phyloP scores from a whole-genome alignment of 306 rosid genomes.

The Canavalia ensiformis region DNA sequence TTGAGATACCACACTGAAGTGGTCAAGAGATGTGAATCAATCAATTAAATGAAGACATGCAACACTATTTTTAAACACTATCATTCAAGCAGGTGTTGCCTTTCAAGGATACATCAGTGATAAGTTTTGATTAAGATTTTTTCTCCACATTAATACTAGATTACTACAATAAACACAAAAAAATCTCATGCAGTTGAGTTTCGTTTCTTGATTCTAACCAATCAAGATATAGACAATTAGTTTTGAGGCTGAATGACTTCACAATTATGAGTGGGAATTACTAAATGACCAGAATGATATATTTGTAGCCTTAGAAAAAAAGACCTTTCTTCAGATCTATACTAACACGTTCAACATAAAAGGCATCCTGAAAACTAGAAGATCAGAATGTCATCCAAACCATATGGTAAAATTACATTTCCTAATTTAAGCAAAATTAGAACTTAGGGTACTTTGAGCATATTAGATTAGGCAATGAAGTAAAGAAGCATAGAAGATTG shows the following conservation, averaged over 20 bases:
- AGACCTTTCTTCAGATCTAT: not conserved
- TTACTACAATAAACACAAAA: not conserved
- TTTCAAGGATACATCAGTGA: not conserved
- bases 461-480: not conserved
- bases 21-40: not conserved
- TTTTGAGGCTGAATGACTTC: not conserved
- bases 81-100: conserved; percentile 9
- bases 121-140: not conserved
- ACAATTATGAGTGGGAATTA: conserved; percentile 3
- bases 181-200: not conserved
- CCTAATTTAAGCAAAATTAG: conserved; percentile 16
- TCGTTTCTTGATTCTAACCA: not conserved
- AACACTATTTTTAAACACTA: conserved; percentile 22
- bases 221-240: not conserved
- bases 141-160: not conserved
- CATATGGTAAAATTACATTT: not conserved
- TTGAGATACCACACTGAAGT: not conserved
- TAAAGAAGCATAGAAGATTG: conserved; percentile 1
- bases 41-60: not conserved
- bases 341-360: not conserved
- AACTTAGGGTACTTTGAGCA: not conserved
- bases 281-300: not conserved
- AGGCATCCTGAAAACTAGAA: conserved; percentile 7
- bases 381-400: not conserved
- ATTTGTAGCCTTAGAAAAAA: not conserved